Conservation (phyloP, 2,329 filamentous ascomycete species). For the Beauveria pseudobassiana region DNA sequence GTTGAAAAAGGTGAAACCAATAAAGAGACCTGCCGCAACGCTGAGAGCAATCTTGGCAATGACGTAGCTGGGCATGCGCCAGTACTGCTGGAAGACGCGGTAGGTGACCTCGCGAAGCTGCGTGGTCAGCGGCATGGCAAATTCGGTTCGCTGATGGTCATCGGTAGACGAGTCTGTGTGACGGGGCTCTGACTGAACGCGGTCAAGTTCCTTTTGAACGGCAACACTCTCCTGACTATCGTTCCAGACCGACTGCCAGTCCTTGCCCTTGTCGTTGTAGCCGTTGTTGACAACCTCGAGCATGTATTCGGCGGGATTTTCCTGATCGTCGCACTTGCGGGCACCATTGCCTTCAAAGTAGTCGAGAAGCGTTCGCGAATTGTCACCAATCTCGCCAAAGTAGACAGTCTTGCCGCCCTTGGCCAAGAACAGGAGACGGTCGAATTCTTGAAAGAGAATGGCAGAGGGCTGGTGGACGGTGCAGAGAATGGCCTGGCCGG, state of each 20-base stretch:
- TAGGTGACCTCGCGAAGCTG: slow-evolving; percentile 60
- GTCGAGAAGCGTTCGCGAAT: slow-evolving; percentile 47
- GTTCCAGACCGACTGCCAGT: slow-evolving; percentile 65
- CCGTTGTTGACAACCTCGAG: slow-evolving; percentile 44
- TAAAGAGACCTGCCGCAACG: slow-evolving; percentile 56
- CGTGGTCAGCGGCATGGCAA: slow-evolving; percentile 63
- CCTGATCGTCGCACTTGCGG: slow-evolving; percentile 47
- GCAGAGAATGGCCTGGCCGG: slow-evolving; percentile 45
- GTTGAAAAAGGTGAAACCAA: slow-evolving; percentile 65
- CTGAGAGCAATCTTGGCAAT: slow-evolving; percentile 62
- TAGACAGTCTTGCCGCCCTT: slow-evolving; percentile 61
- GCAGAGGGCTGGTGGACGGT: slow-evolving; percentile 50
- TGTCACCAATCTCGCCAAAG: slow-evolving; percentile 58
- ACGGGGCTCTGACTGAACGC: slow-evolving; percentile 30
- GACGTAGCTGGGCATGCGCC: slow-evolving; percentile 72
- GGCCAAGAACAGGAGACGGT: slow-evolving; percentile 56
- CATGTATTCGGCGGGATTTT: slow-evolving; percentile 74
- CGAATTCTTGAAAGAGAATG: slow-evolving; percentile 48
- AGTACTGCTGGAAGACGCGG: slow-evolving; percentile 76
- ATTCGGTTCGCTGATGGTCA: slow-evolving; percentile 51
- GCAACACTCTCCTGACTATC: slow-evolving; percentile 41
- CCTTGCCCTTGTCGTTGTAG: slow-evolving; percentile 30
- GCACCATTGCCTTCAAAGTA: slow-evolving; percentile 63
- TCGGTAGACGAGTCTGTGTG: slow-evolving; percentile 27
- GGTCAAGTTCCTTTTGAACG: slow-evolving; percentile 54